Evolutionary conservation across 176 grass and related monocot species (phyloP), one percentile per base, ranked within the genome.

Genomic region (Neostapfia colusana): DNA sequence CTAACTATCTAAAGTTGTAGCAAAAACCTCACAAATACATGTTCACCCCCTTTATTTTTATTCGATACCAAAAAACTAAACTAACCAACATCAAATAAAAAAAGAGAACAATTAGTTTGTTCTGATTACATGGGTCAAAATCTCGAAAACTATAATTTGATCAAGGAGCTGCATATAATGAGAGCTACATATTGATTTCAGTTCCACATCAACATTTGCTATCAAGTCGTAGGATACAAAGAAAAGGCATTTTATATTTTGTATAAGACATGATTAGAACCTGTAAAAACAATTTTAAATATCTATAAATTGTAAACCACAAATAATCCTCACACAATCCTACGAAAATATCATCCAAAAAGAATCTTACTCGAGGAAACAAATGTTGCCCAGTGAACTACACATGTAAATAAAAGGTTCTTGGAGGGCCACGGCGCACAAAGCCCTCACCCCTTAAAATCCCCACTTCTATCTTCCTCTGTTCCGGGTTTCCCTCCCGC

Each of bases 401-500:
- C 0, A 38, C 5, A 15, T 10, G 24, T 6, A 12, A 79, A 73
- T 85, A 66, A 3, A 15, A 0, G 36, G 21, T 57, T 73, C 59
- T 7, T 10, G 0, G 28, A 85, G 75, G 75, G 15, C 10, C 14
- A 15, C 0, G 13, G 1, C 9, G 60, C 75, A 79, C 36, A 85
- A 72, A 72, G 0, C 4, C n/a, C 18, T 6, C 2, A 5, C 7
- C 36, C 56, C 24, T 72, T 56, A 79, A 58, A 88, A 70, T 70
- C 79, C 38, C 76, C 54, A 54, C 62, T 42, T 40, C 18, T 67
- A 0, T 26, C 51, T 15, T 63, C 21, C 8, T 27, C 66, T 39
- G 56, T 75, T 51, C 6, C 48, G 3, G 48, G 0, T 51, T 41
- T 69, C 64, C 56, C 76, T 76, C 70, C 76, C 81, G 63, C 76